phyloP scores from a whole-genome alignment of 2,329 filamentous ascomycete species.

The Colletotrichum tropicale region DNA sequence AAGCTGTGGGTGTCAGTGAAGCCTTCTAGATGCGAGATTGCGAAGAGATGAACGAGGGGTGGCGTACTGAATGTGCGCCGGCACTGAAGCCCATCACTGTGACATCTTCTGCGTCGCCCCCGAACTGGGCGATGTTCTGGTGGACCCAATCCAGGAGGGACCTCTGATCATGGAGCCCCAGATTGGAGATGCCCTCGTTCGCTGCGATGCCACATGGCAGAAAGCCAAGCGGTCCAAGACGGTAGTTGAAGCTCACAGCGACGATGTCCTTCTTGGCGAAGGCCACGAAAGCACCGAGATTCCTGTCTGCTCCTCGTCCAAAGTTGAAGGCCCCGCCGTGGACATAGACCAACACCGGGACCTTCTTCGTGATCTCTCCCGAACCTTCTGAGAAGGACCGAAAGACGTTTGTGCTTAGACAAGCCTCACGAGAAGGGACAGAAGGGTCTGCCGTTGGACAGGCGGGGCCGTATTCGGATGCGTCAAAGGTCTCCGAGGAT shows the following conservation, averaged over 20 bases:
- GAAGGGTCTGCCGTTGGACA: constrained; percentile 37
- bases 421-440: constrained; percentile 51
- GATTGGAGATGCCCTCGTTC: constrained; percentile 62
- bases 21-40: not conserved
- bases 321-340: constrained; percentile 69
- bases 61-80: constrained; percentile 62
- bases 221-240: constrained; percentile 73
- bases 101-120: constrained; percentile 61
- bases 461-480: constrained; percentile 39
- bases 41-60: constrained; percentile 20
- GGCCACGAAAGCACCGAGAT: constrained; percentile 66
- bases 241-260: constrained; percentile 65
- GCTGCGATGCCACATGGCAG: constrained; percentile 59
- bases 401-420: constrained; percentile 58
- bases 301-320: constrained; percentile 56
- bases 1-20: constrained; percentile 45
- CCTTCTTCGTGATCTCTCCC: constrained; percentile 20
- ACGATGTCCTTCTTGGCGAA: constrained; percentile 59
- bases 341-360: constrained; percentile 62
- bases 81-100: constrained; percentile 67
- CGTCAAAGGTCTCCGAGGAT: constrained; percentile 29
- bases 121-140: constrained; percentile 63
- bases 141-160: constrained; percentile 64
- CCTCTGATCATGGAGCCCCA: constrained; percentile 68
- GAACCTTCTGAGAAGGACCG: constrained; percentile 33